Evolutionary conservation across 768 basidiomycete genomes (phyloP).

Genomic region (Leucogyrophana mollusca): DNA sequence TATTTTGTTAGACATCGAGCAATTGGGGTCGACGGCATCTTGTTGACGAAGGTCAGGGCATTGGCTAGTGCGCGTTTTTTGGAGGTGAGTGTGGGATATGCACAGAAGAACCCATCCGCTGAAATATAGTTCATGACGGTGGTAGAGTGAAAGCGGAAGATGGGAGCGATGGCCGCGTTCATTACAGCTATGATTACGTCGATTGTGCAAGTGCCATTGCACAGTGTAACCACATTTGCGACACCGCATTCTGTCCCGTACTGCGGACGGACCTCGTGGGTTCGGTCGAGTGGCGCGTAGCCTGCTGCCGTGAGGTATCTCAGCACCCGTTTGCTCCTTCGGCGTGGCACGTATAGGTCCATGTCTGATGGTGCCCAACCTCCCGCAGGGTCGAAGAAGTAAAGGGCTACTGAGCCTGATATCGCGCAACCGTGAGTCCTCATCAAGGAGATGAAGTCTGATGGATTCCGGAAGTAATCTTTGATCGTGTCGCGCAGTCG

Average conservation of each 20-base stretch:
- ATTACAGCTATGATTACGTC: not conserved
- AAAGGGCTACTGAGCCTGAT: not conserved
- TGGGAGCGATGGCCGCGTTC: not conserved
- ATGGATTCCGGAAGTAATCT: no score
- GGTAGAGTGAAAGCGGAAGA: not conserved
- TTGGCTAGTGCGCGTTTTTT: no score
- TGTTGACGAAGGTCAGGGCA: no score
- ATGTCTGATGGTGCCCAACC: not conserved
- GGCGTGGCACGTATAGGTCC: not conserved
- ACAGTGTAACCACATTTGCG: not conserved
- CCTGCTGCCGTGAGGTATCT: not conserved
- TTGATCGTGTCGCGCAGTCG: no score
- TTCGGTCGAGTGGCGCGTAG: no score
- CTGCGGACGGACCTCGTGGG: no score
- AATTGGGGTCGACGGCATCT: no score
- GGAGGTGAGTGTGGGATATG: slow-evolving; percentile 1
- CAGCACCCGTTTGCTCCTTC: not conserved
- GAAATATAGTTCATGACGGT: slow-evolving; percentile 2
- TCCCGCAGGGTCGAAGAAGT: not conserved
- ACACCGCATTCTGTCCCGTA: not conserved
- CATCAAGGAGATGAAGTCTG: no score
- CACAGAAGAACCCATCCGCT: not conserved
- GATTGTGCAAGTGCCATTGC: not conserved
- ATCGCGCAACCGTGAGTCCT: not conserved
- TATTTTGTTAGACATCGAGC: no score